Percentiles rank a stretch among this genome's conserved stretches.
Conservation (phyloP, 208 protist genomes). For the Leishmania arabica region DNA sequence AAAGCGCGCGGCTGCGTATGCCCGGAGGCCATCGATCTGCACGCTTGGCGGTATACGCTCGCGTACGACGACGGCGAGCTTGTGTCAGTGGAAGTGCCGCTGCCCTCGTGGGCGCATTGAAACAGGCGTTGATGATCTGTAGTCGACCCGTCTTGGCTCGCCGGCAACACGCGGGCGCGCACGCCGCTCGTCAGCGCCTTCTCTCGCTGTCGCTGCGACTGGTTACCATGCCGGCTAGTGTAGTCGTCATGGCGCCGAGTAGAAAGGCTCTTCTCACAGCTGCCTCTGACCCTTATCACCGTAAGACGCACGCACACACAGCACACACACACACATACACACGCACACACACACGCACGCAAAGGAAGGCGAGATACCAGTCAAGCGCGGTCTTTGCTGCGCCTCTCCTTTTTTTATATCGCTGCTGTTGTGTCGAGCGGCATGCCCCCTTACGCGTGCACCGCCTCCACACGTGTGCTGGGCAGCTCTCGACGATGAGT, state of each 20-base stretch:
- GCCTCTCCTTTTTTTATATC: neutral
- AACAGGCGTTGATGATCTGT: neutral
- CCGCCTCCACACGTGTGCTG: neutral
- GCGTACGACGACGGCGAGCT: slow-evolving; percentile 13
- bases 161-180: neutral
- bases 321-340: neutral
- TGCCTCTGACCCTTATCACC: neutral
- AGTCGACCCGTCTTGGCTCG: neutral
- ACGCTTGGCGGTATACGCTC: slow-evolving; percentile 70
- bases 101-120: slow-evolving; percentile 36
- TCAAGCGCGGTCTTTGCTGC: neutral
- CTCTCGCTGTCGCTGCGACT: neutral
- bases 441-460: neutral
- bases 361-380: neutral
- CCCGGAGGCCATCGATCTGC: slow-evolving; percentile 60
- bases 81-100: slow-evolving; percentile 36
- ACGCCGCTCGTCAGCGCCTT: neutral
- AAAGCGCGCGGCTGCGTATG: slow-evolving; percentile 41
- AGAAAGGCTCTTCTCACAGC: neutral
- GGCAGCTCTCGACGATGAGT: neutral
- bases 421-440: neutral
- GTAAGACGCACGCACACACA: neutral
- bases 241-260: neutral
- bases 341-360: too few relatives aligned
- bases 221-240: neutral